phyloP scores from a whole-genome alignment of 768 basidiomycete species.

The Candolleomyces efflorescens region DNA sequence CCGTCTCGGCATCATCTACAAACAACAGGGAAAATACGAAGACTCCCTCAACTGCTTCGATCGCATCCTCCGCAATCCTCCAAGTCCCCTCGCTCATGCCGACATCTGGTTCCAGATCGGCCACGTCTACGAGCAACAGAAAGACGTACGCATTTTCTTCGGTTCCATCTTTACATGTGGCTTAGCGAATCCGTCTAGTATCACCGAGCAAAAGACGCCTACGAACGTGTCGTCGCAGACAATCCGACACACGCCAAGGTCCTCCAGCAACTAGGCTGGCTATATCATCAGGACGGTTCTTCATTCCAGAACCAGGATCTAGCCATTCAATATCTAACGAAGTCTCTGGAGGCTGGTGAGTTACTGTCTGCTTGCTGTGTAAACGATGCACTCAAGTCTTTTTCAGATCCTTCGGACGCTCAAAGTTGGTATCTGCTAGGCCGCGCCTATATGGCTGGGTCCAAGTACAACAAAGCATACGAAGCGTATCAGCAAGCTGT shows the following conservation, averaged over 20 bases:
- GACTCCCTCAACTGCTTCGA: conserved; percentile 92
- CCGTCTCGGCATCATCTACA: conserved; percentile 98
- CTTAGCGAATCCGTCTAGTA: conserved; percentile 46
- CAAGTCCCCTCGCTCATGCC: conserved; percentile 90
- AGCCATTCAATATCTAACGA: conserved; percentile 90
- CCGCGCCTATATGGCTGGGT: conserved; percentile 97
- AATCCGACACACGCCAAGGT: conserved; percentile 96
- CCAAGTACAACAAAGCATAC: conserved; percentile 99
- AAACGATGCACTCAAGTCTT: conserved; percentile 1
- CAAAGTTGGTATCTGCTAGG: conserved; percentile 99
- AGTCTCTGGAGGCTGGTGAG: conserved; percentile 91
- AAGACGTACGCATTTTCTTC: conserved; percentile 62
- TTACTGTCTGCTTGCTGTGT: conserved; percentile 8
- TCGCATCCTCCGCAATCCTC: conserved; percentile 93
- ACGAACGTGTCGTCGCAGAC: conserved; percentile 90
- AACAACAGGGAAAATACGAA: conserved; percentile 93
- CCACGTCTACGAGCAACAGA: conserved; percentile 96
- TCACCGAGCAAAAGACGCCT: conserved; percentile 87
- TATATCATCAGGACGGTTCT: conserved; percentile 94
- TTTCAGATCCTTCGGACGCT: conserved; percentile 78
- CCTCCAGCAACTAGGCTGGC: conserved; percentile 95
- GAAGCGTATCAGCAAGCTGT: conserved; percentile 99
- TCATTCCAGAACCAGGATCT: conserved; percentile 95
- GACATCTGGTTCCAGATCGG: conserved; percentile 99
- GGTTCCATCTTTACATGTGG: conserved; percentile 6